Conservation (phyloP, 2,329 filamentous ascomycete species). For the Epichloe scottii region DNA sequence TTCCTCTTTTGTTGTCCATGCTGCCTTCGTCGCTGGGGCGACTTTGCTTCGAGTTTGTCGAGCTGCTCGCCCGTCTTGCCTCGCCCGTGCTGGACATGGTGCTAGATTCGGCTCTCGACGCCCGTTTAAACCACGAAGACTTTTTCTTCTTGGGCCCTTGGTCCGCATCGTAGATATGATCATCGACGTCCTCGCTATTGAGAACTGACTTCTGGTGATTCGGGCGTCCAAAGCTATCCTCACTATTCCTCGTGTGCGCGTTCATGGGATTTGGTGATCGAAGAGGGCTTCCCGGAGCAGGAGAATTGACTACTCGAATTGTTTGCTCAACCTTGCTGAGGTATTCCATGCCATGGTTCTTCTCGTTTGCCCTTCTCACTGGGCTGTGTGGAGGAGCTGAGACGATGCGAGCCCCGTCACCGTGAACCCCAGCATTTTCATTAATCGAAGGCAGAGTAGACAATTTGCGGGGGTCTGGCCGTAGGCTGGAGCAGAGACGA, state of each 20-base stretch:
- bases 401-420: slow-evolving; percentile 30
- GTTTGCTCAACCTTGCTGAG: slow-evolving; percentile 35
- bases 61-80: not conserved
- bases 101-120: slow-evolving; percentile 24
- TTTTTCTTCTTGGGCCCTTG: slow-evolving; percentile 30
- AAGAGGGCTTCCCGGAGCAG: slow-evolving; percentile 23
- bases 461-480: slow-evolving; percentile 25
- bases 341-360: slow-evolving; percentile 28
- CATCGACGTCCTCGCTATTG: slow-evolving; percentile 10
- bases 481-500: slow-evolving; percentile 39
- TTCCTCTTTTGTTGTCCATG: slow-evolving; percentile 34
- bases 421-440: slow-evolving; percentile 23
- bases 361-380: slow-evolving; percentile 19
- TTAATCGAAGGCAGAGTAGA: slow-evolving; percentile 36
- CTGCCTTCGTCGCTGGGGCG: slow-evolving; percentile 10
- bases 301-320: slow-evolving; percentile 43
- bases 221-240: slow-evolving; percentile 12
- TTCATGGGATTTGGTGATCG: slow-evolving; percentile 27
- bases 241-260: slow-evolving; percentile 25
- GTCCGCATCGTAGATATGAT: slow-evolving; percentile 8
- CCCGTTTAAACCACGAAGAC: slow-evolving; percentile 38
- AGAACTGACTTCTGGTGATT: slow-evolving; percentile 10
- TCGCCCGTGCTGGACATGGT: slow-evolving; percentile 5
- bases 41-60: slow-evolving; percentile 7
- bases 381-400: slow-evolving; percentile 31